These are phyloP conservation scores for Mycena indigotica DNA, from an alignment of 768 basidiomycete genomes.

Conservation along the genomic window DNA sequence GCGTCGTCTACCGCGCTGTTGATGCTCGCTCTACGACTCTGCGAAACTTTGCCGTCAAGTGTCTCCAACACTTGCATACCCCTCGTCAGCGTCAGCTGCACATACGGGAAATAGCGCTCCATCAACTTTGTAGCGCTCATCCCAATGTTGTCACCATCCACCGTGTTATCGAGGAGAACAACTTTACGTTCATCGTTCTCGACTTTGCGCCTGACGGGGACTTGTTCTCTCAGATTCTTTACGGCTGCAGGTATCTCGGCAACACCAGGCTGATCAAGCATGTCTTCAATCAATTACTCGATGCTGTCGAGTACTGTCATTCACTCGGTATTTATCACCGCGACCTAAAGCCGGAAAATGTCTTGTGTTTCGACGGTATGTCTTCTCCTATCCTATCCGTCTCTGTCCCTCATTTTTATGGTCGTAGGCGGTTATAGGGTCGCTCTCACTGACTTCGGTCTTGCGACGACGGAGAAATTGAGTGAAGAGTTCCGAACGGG, in stretches of 20 bases:
- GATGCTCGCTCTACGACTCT: conserved; percentile 53
- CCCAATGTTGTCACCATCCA: conserved; percentile 86
- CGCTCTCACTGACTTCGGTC: conserved; percentile 92
- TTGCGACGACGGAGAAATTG: conserved; percentile 83
- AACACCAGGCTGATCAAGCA: conserved; percentile 82
- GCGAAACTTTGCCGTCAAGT: conserved; percentile 87
- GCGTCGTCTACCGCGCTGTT: conserved; percentile 89
- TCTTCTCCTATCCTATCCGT: not conserved
- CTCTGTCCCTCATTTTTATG: not conserved
- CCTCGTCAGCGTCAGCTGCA: conserved; percentile 74
- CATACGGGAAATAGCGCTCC: conserved; percentile 84
- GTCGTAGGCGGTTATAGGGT: conserved; percentile 62
- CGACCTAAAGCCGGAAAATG: conserved; percentile 96
- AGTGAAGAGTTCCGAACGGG: conserved; percentile 92
- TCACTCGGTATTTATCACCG: conserved; percentile 91
- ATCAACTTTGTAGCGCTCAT: conserved; percentile 73
- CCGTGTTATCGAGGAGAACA: conserved; percentile 81
- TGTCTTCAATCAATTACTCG: conserved; percentile 91
- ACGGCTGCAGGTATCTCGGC: conserved; percentile 77
- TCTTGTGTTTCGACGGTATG: conserved; percentile 72
- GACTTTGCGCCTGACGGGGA: conserved; percentile 91
- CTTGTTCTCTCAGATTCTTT: conserved; percentile 87
- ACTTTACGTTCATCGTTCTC: conserved; percentile 88
- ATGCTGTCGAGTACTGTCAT: conserved; percentile 93
- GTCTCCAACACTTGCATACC: conserved; percentile 61